phyloP scores from a whole-genome alignment of 441 rosid genomes.

The Syzygium syzygioides region DNA sequence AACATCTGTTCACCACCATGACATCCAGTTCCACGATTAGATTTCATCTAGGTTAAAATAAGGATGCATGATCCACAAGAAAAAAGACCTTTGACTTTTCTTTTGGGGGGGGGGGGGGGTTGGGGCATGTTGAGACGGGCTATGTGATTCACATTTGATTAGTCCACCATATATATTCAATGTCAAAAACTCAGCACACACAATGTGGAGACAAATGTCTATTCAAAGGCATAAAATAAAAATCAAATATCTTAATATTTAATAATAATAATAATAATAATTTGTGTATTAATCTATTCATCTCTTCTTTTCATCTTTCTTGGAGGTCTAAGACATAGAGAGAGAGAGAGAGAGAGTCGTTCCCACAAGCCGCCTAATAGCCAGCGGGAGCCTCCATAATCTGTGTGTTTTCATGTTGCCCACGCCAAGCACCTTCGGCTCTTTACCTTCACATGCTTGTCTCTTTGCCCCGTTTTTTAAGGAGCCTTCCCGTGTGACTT shows the following conservation, averaged over 20 bases:
- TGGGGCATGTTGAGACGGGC: background rate
- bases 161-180: background rate
- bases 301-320: background rate
- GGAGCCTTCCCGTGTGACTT: background rate
- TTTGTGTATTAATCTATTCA: background rate
- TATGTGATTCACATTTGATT: background rate
- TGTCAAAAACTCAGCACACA: background rate
- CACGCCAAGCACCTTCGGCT: background rate
- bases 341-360: background rate
- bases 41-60: background rate
- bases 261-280: no score
- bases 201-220: background rate
- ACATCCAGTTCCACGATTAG: background rate
- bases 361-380: background rate
- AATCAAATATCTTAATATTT: background rate
- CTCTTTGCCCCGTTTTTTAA: background rate
- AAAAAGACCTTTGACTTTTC: background rate
- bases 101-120: background rate
- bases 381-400: background rate
- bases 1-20: background rate
- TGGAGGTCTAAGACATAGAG: background rate
- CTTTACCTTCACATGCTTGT: background rate
- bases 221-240: background rate
- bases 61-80: background rate
- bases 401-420: background rate